Evolutionary conservation across 1,139 yeast genomes (phyloP).

Genomic region (Yamadazyma diddensiae): DNA sequence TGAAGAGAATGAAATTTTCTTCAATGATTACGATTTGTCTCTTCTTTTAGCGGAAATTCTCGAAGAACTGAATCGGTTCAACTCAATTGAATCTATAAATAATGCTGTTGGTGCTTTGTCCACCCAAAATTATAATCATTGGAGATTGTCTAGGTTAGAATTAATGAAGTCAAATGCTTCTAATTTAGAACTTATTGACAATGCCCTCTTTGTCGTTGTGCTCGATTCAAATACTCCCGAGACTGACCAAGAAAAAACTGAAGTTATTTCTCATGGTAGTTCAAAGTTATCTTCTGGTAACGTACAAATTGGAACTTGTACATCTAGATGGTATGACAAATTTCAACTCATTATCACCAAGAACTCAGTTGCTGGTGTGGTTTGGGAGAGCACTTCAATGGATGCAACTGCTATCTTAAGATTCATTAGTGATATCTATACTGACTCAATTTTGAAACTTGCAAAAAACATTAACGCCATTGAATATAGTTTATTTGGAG

Average conservation of each 20-base stretch:
- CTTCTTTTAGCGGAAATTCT: conserved; percentile 49
- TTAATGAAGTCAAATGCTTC: conserved; percentile 44
- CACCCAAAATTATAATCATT: conserved; percentile 59
- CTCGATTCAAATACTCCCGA: conserved; percentile 56
- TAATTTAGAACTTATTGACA: conserved; percentile 50
- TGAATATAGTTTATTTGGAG: conserved; percentile 65
- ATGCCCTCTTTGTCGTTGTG: conserved; percentile 66
- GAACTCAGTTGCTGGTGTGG: conserved; percentile 72
- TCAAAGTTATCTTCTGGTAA: conserved; percentile 48
- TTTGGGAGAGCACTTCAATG: conserved; percentile 74
- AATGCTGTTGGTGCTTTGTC: conserved; percentile 69
- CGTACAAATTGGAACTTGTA: conserved; percentile 70
- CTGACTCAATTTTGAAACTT: conserved; percentile 68
- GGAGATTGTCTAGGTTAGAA: conserved; percentile 59
- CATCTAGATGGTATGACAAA: conserved; percentile 79
- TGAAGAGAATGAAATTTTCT: conserved; percentile 36
- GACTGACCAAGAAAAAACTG: conserved; percentile 47
- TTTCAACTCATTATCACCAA: conserved; percentile 65
- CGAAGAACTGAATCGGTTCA: conserved; percentile 38
- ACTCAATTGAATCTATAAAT: conserved; percentile 40
- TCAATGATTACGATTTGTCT: conserved; percentile 56
- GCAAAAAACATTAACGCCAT: conserved; percentile 70
- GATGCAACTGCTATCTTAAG: conserved; percentile 75
- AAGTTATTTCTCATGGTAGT: conserved; percentile 61
- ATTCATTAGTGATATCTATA: conserved; percentile 70